A percentile compares a stretch with the other conserved stretches of the same genome.
Evolutionary conservation across 805 yeast genomes (phyloP).

Genomic region (Candida ovalis): DNA sequence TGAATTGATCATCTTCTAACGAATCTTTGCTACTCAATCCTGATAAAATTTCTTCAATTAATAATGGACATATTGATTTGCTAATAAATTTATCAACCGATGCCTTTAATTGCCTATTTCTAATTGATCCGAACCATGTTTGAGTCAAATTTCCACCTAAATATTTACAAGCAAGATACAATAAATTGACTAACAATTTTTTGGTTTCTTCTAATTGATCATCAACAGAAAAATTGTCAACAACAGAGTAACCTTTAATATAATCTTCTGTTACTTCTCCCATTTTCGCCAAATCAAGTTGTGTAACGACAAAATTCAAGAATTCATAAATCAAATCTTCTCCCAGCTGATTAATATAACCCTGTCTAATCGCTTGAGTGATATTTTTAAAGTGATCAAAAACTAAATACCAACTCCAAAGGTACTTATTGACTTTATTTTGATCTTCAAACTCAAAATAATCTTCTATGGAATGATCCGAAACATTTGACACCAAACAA

Average conservation of each 20-base stretch:
- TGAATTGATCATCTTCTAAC: constrained; percentile 41
- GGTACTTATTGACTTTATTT: constrained; percentile 36
- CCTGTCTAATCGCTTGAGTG: constrained; percentile 58
- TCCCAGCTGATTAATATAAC: constrained; percentile 56
- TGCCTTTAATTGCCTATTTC: constrained; percentile 61
- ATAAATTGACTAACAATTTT: constrained; percentile 45
- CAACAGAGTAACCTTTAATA: constrained; percentile 24
- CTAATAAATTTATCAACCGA: constrained; percentile 61
- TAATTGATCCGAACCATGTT: constrained; percentile 66
- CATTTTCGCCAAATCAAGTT: constrained; percentile 38
- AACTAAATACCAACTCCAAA: constrained; percentile 69
- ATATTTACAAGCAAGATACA: constrained; percentile 44
- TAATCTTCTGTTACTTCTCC: constrained; percentile 21
- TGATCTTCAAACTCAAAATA: constrained; percentile 39
- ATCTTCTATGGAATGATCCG: constrained; percentile 29
- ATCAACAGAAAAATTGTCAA: constrained; percentile 12
- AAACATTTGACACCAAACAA: constrained; percentile 34
- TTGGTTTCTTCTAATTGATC: constrained; percentile 32
- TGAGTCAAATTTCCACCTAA: constrained; percentile 61
- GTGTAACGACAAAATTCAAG: constrained; percentile 51
- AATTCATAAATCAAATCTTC: constrained; percentile 46
- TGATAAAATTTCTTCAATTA: constrained; percentile 54
- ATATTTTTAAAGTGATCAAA: constrained; percentile 60
- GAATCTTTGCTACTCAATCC: constrained; percentile 26
- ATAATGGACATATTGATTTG: constrained; percentile 56